Conservation (phyloP, 768 basidiomycete species). For the Auricularia auricula-judae region DNA sequence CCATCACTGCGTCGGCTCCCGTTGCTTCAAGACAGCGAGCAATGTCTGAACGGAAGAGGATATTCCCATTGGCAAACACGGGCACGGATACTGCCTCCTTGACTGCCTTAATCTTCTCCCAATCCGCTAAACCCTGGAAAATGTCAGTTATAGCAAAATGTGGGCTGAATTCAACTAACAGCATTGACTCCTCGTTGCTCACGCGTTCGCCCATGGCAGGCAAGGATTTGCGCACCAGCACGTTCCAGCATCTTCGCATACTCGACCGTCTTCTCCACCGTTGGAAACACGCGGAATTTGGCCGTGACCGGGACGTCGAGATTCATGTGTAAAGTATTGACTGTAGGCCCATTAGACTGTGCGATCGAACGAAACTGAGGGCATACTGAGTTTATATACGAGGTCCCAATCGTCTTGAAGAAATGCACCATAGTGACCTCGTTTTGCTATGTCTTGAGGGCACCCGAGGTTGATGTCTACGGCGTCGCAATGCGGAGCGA, state of each 20-base stretch:
- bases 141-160: not conserved
- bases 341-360: slow-evolving; percentile 27
- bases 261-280: slow-evolving; percentile 75
- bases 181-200: slow-evolving; percentile 85
- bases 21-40: slow-evolving; percentile 69
- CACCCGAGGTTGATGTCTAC: slow-evolving; percentile 92
- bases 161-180: slow-evolving; percentile 24
- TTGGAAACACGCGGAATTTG: slow-evolving; percentile 87
- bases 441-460: slow-evolving; percentile 88
- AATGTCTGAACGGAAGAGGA: slow-evolving; percentile 81
- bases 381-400: slow-evolving; percentile 65
- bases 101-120: slow-evolving; percentile 82
- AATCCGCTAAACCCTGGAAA: slow-evolving; percentile 72
- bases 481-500: slow-evolving; percentile 79
- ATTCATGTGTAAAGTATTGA: slow-evolving; percentile 75
- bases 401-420: slow-evolving; percentile 93
- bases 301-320: slow-evolving; percentile 90
- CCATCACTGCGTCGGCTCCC: slow-evolving; percentile 88
- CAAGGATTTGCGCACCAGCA: slow-evolving; percentile 90
- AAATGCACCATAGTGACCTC: slow-evolving; percentile 82
- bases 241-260: slow-evolving; percentile 95
- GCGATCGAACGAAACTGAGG: slow-evolving; percentile 14
- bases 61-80: slow-evolving; percentile 95
- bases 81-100: slow-evolving; percentile 84
- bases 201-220: slow-evolving; percentile 83